phyloP scores from a whole-genome alignment of 2,329 filamentous ascomycete species.

The Apiospora phragmitis region DNA sequence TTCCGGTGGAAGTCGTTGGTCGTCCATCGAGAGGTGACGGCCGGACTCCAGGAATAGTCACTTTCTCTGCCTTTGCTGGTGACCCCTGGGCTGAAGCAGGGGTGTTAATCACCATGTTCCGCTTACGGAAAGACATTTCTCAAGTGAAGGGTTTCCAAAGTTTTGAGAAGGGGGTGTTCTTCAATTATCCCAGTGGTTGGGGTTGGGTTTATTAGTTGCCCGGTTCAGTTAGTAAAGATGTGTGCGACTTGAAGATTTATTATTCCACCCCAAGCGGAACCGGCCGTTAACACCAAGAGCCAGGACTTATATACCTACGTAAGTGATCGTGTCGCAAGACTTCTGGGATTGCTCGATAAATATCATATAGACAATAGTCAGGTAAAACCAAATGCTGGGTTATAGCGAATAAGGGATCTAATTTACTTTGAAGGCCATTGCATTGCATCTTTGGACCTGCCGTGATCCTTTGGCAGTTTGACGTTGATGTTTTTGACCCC shows the following conservation, averaged over 20 bases:
- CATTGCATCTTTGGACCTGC: neutral
- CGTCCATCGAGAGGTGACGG: constrained; percentile 89
- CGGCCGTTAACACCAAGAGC: neutral
- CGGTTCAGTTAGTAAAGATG: neutral
- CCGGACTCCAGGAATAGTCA: constrained; percentile 57
- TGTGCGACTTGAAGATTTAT: constrained; percentile 3
- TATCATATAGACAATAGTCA: neutral
- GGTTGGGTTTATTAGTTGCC: neutral
- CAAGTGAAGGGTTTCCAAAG: neutral
- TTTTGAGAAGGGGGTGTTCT: neutral
- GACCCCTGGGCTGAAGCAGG: constrained; percentile 30
- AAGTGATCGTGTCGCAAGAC: neutral
- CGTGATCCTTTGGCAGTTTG: neutral
- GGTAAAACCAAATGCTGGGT: no score
- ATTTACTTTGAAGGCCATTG: neutral
- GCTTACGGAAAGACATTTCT: constrained; percentile 60
- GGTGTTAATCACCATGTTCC: constrained; percentile 53
- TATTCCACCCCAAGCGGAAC: constrained; percentile 14
- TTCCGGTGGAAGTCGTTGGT: constrained; percentile 87
- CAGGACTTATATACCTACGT: neutral
- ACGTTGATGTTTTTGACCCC: neutral
- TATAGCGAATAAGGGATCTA: neutral
- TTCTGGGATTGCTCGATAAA: neutral
- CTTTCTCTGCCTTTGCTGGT: constrained; percentile 37
- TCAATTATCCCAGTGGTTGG: neutral